Evolutionary conservation across 805 yeast species (phyloP).

Genomic region (Candida lessepsii): DNA sequence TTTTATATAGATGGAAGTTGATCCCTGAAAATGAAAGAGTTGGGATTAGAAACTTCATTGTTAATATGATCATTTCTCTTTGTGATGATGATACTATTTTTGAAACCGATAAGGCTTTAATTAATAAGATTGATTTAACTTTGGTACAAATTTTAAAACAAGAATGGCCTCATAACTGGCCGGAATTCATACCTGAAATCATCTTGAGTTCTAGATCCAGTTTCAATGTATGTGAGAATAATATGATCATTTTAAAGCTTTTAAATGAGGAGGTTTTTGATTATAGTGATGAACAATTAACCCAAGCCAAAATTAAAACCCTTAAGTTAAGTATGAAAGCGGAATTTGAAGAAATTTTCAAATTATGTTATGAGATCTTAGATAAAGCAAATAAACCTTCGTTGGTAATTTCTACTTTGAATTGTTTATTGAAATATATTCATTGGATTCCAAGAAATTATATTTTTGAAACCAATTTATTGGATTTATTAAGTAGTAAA

Average conservation of each 20-base stretch:
- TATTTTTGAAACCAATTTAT: conserved; percentile 82
- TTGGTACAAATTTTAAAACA: conserved; percentile 92
- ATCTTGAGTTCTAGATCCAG: conserved; percentile 81
- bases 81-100: conserved; percentile 80
- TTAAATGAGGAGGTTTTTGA: conserved; percentile 96
- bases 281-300: conserved; percentile 92
- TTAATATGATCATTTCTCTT: conserved; percentile 87
- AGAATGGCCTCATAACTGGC: conserved; percentile 99
- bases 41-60: conserved; percentile 92
- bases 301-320: conserved; percentile 87
- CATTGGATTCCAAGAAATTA: conserved; percentile 94
- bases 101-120: conserved; percentile 71
- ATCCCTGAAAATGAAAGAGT: conserved; percentile 84
- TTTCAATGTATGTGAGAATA: conserved; percentile 94
- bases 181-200: conserved; percentile 90
- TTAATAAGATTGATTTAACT: conserved; percentile 91
- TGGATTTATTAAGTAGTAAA: conserved; percentile 69
- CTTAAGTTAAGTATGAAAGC: conserved; percentile 81
- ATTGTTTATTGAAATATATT: conserved; percentile 77
- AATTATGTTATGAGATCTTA: conserved; percentile 87
- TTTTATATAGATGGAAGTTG: conserved; percentile 90
- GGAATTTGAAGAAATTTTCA: conserved; percentile 91
- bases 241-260: conserved; percentile 86
- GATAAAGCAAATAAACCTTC: conserved; percentile 87
- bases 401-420: conserved; percentile 78